Conservation (phyloP, 768 basidiomycete species). For the Suillus paluster region DNA sequence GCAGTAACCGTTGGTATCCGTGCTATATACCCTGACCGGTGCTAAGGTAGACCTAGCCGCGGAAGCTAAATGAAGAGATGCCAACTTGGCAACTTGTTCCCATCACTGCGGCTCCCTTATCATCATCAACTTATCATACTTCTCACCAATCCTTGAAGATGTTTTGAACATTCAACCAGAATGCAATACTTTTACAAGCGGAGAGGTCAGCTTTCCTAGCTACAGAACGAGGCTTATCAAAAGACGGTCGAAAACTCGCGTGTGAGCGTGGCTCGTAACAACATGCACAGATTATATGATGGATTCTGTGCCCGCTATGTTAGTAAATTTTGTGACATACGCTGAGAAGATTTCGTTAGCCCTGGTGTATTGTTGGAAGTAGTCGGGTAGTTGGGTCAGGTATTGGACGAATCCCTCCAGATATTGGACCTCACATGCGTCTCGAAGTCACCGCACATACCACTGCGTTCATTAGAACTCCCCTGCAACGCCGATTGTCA, state of each 20-base stretch:
- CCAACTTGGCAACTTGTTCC: background rate
- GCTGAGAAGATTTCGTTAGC: background rate
- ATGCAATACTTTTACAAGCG: background rate
- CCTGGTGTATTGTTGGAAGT: background rate
- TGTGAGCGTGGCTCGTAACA: background rate
- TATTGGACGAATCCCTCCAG: background rate
- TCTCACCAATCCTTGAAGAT: background rate
- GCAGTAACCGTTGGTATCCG: background rate
- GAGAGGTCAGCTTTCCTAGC: background rate
- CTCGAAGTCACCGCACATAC: background rate
- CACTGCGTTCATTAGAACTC: background rate
- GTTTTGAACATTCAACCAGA: too few relatives aligned
- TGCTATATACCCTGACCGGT: background rate
- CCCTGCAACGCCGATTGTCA: background rate
- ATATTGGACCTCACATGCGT: too few relatives aligned
- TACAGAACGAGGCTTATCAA: background rate
- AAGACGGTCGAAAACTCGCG: background rate
- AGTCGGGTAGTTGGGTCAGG: background rate
- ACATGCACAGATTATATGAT: background rate
- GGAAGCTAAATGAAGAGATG: slow-evolving; percentile 3
- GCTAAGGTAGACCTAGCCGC: background rate
- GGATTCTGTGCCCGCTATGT: background rate
- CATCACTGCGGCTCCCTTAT: background rate
- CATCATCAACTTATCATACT: background rate
- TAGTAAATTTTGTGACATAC: background rate